Evolutionary conservation across 306 rosid species (phyloP), one percentile per base, ranked within the genome.

Genomic region (Begonia masoniana): DNA sequence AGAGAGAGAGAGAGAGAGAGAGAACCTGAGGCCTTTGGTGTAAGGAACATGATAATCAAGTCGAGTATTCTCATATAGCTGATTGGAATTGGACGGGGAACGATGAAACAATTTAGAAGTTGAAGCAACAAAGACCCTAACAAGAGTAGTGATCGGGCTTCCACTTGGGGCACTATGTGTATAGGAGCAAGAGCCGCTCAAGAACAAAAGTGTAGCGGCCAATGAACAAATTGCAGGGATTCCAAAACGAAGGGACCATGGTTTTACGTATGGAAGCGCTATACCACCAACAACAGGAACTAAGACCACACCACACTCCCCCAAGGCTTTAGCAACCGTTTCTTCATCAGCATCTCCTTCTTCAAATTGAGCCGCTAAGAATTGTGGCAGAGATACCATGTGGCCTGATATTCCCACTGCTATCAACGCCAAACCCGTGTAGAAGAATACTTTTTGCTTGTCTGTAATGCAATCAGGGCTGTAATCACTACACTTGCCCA

Each of bases 341-440:
- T 14, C 49, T n/a, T 45, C 49, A 45, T 0, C 49, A 45, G 15
- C 26, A 1, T 50, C 23, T 14, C 1, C 11, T 10, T 50, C 54
- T 50, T 17, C 26, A n/a, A 14, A 13, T 17, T 50, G 54, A 4
- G 11, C 1, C 9, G 12, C 39, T 17, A 52, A 10, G 39, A 52
- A 52, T 9, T 6, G 11, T 23, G 14, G 9, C 10, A 52, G 56
- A 39, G 61, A 63, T 39, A 19, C 47, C 3, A 55, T 12, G 35
- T 51, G 62, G 50, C 67, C 58, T 15, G 62, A 60, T n/a, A 56
- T 10, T 56, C 73, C 73, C 6, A 61, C 10, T 12, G 67, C 58
- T 26, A 61, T 56, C 41, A 68, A 47, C 17, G 63, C 16, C 19
- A 68, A 6, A 0, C 55, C 73, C 4, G 68, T 62, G n/a, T 48